Evolutionary conservation across 1,284 basidiomycete species (phyloP), one percentile per base, ranked within the genome.

Genomic region (Coniophora puteana): DNA sequence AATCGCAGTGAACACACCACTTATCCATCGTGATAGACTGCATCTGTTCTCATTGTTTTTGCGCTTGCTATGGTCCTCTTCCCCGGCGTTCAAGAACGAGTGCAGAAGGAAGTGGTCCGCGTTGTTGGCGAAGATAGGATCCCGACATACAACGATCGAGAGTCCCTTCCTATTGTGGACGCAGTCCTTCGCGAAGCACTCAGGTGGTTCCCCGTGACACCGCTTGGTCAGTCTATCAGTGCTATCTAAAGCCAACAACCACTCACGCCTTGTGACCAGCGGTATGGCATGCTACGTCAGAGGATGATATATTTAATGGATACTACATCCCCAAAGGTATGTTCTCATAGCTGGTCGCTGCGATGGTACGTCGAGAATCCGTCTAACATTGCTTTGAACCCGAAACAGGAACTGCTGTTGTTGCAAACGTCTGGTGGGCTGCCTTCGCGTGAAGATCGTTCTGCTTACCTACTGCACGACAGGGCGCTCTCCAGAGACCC

Each of bases 31-130:
- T 31, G 16, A 27, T 33, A 58, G 48, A 61, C 46, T 13, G 49
- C 50, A 2, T 46, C 52, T 16, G 51, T 53, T 8, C 33, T 60
- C 29, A 39, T 48, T 13, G 43, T 64, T 17, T 69, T 70, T 32
- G 41, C 67, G 23, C 46, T 70, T 20, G 65, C 62, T 11, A 68
- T 69, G 68, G 56, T 62, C 27, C 46, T 47, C 16, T 54, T 65
- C 38, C 69, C 69, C 2, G 54, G 66, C 13, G 57, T 58, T 5
- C 67, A 67, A 42, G 48, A 52, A 23, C 57, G 54, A 22, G 67
- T 65, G 3, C 71, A 70, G 37, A 55, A 52, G 34, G 71, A 75
- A 44, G 55, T 76, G 4, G 69, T 73, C 31, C 38, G 50, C 1
- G 57, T 68, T 8, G 33, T 71, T 18, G 70, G 69, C 21, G 40